Conservation (phyloP, 805 yeast genomes). For the Saccharomycopsis amapae region DNA sequence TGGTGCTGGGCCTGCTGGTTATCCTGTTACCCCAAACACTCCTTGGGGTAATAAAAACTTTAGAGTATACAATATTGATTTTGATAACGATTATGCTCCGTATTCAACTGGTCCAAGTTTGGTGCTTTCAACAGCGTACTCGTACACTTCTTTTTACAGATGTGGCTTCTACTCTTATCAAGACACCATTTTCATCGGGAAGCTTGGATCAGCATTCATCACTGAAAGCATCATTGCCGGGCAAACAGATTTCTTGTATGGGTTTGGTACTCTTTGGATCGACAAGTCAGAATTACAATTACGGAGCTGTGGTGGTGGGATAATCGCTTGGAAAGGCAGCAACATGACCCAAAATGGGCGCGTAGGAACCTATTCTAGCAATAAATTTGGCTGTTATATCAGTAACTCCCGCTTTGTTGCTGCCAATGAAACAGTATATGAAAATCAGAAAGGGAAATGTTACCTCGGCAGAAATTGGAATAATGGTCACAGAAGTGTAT, state of each 20-base stretch:
- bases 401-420: constrained; percentile 8
- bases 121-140: constrained; percentile 1
- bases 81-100: constrained; percentile 1
- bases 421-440: constrained; percentile 1
- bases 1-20: constrained; percentile 11
- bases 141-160: constrained; percentile 7
- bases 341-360: constrained; percentile 1
- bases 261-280: constrained; percentile 12
- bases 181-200: constrained; percentile 10
- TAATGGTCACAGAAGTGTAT: constrained; percentile 3
- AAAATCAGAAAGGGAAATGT: background rate
- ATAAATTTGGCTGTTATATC: constrained; percentile 9
- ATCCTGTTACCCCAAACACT: constrained; percentile 3
- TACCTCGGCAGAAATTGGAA: constrained; percentile 13
- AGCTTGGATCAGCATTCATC: constrained; percentile 2
- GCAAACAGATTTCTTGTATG: constrained; percentile 12
- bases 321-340: constrained; percentile 13
- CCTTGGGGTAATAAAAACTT: constrained; percentile 6
- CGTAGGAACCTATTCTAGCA: constrained; percentile 3
- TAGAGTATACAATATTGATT: constrained; percentile 9
- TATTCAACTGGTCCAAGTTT: constrained; percentile 5
- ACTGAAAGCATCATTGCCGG: constrained; percentile 11
- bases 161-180: constrained; percentile 15
- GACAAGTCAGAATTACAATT: constrained; percentile 1
- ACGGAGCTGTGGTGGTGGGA: constrained; percentile 12